A percentile compares a stretch with the other conserved stretches of the same genome.
Conservation (phyloP, 768 basidiomycete species). For the Amanita muscaria region DNA sequence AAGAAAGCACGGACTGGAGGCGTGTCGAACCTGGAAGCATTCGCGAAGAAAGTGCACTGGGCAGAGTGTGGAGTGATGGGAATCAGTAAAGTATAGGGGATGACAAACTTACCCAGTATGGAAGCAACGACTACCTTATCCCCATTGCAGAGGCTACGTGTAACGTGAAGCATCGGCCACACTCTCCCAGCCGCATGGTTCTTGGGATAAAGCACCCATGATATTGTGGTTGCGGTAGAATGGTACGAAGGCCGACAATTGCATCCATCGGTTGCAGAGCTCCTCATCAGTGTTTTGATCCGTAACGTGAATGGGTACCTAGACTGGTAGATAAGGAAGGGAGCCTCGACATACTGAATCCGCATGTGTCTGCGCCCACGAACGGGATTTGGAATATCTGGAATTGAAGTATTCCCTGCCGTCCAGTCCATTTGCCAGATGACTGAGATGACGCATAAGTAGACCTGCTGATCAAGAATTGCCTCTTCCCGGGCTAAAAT, state of each 20-base stretch:
- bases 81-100: not conserved
- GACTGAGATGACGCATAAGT: slow-evolving; percentile 59
- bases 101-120: slow-evolving; percentile 69
- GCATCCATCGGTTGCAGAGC: slow-evolving; percentile 81
- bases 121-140: slow-evolving; percentile 63
- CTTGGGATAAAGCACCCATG: slow-evolving; percentile 60
- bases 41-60: slow-evolving; percentile 68
- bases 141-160: slow-evolving; percentile 62
- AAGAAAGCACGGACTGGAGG: slow-evolving; percentile 71
- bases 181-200: slow-evolving; percentile 75
- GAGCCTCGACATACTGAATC: slow-evolving; percentile 37
- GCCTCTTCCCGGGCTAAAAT: slow-evolving; percentile 51
- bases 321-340: too few species aligned
- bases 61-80: slow-evolving; percentile 2
- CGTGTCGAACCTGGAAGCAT: slow-evolving; percentile 53
- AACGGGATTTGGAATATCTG: slow-evolving; percentile 79
- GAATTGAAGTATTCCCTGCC: slow-evolving; percentile 71
- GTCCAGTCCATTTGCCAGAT: slow-evolving; percentile 67
- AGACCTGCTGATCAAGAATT: slow-evolving; percentile 63
- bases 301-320: slow-evolving; percentile 12
- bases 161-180: slow-evolving; percentile 67
- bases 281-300: slow-evolving; percentile 69
- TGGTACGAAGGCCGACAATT: slow-evolving; percentile 72
- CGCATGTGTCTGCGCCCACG: slow-evolving; percentile 75
- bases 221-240: slow-evolving; percentile 79